Base-by-base conservation (phyloP, 306 rosid genomes). In the Oxytropis ochrocephala region DNA sequence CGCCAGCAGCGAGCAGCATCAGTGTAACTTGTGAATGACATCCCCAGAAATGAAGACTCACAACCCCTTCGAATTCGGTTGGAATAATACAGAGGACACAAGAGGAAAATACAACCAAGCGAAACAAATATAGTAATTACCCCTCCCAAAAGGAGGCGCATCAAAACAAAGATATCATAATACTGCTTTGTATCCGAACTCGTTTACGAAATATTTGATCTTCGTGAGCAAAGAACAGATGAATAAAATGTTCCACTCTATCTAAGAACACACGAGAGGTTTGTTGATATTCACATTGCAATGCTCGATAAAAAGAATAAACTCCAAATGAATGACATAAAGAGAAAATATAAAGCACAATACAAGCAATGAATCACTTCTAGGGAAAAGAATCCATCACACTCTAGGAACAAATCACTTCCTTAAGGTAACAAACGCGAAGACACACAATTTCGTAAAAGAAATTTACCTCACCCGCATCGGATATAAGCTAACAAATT, bases 401-500 rank as follows among this genome's bases (percentile, higher is more conserved):
- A 58, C 42, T 30, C 42, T n/a, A 39, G 75, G 47, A 32, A 67
- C 14, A 73, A 14, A 68, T 53, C 8, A 43, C 66, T 58, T 13
- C 49, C 76, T 60, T 39, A 30, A 11, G 56, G 13, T 19, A 52
- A 61, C 61, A 58, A 12, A 29, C 19, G 32, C 41, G 64, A 19
- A 12, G 21, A 61, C 10, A 13, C 14, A 69, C 6, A 61, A 72
- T 32, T 55, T 27, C 27, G 35, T 27, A 66, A 43, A 80, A 79
- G 72, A 59, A 78, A 76, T 75, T 55, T 88, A 94, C 98, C 95
- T 90, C 97, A 80, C 98, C 98, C 74, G 92, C 90, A 3, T 94
- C 97, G 75, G 96, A n/a, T n/a, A n/a, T 94, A 74, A 94, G 98
- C 80, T 90, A 94, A 77, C 98, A n/a, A n/a, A n/a, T n/a, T n/a